Conservation (phyloP, 2,329 filamentous ascomycete genomes). For the Fusarium phyllophilum region DNA sequence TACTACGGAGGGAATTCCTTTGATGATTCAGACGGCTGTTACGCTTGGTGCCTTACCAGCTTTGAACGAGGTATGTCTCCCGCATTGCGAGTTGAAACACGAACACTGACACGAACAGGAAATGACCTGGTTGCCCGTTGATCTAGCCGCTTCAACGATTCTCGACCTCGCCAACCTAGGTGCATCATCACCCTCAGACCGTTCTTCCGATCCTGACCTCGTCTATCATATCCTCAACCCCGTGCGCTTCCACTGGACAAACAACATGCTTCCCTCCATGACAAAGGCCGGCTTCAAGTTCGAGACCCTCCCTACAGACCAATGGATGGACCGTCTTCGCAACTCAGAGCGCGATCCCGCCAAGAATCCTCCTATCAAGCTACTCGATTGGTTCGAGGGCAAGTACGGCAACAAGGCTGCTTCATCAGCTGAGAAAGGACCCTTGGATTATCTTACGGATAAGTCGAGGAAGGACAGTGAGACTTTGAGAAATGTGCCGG, state of each 20-base stretch:
- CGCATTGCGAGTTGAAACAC: rapidly evolving
- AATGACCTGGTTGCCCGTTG: slow-evolving; percentile 40
- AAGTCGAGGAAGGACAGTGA: slow-evolving; percentile 30
- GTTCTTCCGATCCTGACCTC: slow-evolving; percentile 12
- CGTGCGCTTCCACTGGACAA: slow-evolving; percentile 58
- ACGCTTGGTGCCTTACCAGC: slow-evolving; percentile 59
- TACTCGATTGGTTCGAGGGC: slow-evolving; percentile 61
- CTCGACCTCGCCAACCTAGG: slow-evolving; percentile 25
- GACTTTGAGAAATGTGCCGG: slow-evolving; percentile 26
- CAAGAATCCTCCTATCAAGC: slow-evolving; percentile 62
- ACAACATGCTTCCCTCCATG: slow-evolving; percentile 61
- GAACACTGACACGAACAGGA: slow-evolving; percentile 8
- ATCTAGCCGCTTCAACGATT: slow-evolving; percentile 26
- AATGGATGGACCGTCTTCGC: slow-evolving; percentile 58
- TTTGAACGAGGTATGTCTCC: slow-evolving; percentile 53
- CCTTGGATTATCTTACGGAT: slow-evolving; percentile 25
- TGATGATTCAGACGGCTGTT: slow-evolving; percentile 60
- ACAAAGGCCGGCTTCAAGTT: slow-evolving; percentile 56
- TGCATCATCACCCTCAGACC: neutral
- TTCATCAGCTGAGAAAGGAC: slow-evolving; percentile 15
- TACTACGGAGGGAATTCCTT: slow-evolving; percentile 60
- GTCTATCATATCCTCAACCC: slow-evolving; percentile 40
- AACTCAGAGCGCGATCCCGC: slow-evolving; percentile 56
- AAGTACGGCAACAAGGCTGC: slow-evolving; percentile 39
- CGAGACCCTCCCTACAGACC: slow-evolving; percentile 53